Evolutionary conservation across 164 flowering plant genomes (phyloP).

Genomic region (Berberis thunbergii): DNA sequence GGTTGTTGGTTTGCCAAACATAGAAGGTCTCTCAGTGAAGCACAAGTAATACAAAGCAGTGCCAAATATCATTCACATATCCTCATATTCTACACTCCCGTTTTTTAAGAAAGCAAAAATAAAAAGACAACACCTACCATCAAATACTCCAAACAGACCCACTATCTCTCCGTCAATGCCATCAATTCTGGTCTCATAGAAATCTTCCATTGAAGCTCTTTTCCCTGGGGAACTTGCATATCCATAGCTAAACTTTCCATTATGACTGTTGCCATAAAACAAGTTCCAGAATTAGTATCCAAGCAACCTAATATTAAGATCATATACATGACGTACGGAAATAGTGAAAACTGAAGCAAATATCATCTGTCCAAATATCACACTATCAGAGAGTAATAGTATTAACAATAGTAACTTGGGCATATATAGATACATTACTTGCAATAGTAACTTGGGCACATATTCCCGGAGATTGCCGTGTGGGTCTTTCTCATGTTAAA

Average conservation of each 20-base stretch:
- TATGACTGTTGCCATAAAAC: conserved; percentile 49
- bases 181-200: conserved; percentile 88
- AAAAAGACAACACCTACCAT: conserved; percentile 40
- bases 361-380: too few relatives aligned
- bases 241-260: conserved; percentile 95
- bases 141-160: conserved; percentile 98
- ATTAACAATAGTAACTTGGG: too few relatives aligned
- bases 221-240: conserved; percentile 96
- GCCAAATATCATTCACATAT: too few relatives aligned
- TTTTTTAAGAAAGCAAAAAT: not conserved
- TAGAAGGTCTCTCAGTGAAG: too few relatives aligned
- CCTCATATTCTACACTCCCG: too few relatives aligned
- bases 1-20: too few relatives aligned
- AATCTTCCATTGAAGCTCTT: conserved; percentile 97
- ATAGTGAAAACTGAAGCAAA: not conserved
- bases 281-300: not conserved
- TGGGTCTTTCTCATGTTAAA: not conserved
- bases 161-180: conserved; percentile 91
- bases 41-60: too few relatives aligned
- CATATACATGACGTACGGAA: not conserved
- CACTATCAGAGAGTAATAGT: not conserved
- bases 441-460: not conserved
- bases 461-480: not conserved
- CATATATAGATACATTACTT: too few relatives aligned
- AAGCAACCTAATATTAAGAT: not conserved